Percentiles rank a stretch among this genome's conserved stretches.
These are phyloP conservation scores for Ettlia oleoabundans DNA, from an alignment of 139 green algal species.

Conservation along the genomic window DNA sequence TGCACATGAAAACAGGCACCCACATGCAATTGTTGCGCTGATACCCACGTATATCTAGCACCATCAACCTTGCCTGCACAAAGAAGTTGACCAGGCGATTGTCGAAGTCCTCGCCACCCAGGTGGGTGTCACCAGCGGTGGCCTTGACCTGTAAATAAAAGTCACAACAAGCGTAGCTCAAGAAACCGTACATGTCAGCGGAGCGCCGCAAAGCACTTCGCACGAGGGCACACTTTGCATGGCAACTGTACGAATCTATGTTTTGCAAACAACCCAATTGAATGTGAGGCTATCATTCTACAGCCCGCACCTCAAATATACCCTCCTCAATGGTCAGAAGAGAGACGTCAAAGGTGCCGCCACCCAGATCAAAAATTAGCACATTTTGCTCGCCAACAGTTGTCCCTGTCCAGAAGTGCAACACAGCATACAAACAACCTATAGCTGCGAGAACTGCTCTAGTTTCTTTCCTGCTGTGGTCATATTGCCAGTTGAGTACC, in stretches of 20 bases:
- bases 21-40: neutral
- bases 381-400: slow-evolving; percentile 80
- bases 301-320: slow-evolving; percentile 95
- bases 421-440: neutral
- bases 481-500: no score
- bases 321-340: slow-evolving; percentile 98
- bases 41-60: neutral
- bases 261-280: no score
- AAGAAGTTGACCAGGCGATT: slow-evolving; percentile 96
- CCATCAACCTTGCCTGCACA: slow-evolving; percentile 26
- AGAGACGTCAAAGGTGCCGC: slow-evolving; percentile 98
- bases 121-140: slow-evolving; percentile 97
- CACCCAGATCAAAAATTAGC: slow-evolving; percentile 98
- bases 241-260: no score
- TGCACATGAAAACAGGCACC: no score
- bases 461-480: no score
- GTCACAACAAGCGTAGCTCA: neutral
- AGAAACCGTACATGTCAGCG: neutral
- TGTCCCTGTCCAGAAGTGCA: slow-evolving; percentile 63
- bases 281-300: no score
- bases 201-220: no score
- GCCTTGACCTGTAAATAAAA: slow-evolving; percentile 83
- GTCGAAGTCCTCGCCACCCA: slow-evolving; percentile 99
- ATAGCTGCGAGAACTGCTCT: no score
- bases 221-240: neutral